A percentile compares a stretch with the other conserved stretches of the same genome.
Conservation (phyloP, 2,329 filamentous ascomycete species). For the Stagonosporopsis cucurbitacearum region DNA sequence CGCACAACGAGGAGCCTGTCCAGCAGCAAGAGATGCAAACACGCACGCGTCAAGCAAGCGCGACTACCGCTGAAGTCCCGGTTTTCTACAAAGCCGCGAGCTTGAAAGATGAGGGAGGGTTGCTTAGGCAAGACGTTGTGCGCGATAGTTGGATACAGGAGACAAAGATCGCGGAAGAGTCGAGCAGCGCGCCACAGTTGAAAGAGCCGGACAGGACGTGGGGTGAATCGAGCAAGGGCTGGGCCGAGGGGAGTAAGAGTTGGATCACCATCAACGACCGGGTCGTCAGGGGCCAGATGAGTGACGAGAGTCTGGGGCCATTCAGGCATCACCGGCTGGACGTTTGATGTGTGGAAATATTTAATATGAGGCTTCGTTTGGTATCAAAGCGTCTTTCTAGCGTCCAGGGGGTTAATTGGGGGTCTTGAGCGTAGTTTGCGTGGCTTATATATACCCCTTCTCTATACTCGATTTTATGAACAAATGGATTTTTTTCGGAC, state of each 20-base stretch:
- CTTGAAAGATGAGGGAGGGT: constrained; percentile 13
- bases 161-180: neutral
- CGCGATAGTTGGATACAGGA: constrained; percentile 11
- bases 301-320: neutral
- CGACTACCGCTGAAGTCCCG: constrained; percentile 6
- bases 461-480: neutral
- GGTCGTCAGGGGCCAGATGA: neutral
- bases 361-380: too few species aligned
- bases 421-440: neutral
- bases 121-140: neutral
- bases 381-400: neutral
- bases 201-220: neutral
- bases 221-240: neutral
- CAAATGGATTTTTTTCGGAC: neutral
- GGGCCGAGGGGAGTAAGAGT: constrained; percentile 3
- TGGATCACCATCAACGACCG: constrained; percentile 4
- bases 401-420: neutral
- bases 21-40: constrained; percentile 1
- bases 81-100: constrained; percentile 9
- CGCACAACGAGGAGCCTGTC: neutral
- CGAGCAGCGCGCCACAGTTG: neutral
- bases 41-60: constrained; percentile 4
- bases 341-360: neutral
- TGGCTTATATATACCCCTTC: neutral
- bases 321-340: neutral